A percentile compares a stretch with the other conserved stretches of the same genome.
Evolutionary conservation across 768 basidiomycete species (phyloP).

Genomic region (Lactarius vividus): DNA sequence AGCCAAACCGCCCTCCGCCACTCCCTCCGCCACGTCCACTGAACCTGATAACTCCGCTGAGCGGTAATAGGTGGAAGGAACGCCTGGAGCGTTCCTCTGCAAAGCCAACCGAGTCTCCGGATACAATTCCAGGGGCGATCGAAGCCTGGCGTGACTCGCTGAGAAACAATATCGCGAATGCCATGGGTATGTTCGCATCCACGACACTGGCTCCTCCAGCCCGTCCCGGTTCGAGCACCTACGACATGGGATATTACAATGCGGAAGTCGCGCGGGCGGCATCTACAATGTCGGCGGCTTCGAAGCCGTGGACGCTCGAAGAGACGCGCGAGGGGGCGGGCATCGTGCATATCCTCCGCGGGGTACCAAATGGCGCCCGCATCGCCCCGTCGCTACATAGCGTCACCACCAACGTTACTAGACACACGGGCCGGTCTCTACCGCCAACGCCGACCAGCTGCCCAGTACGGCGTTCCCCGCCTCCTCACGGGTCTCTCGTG

Average conservation of each 20-base stretch:
- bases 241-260: not conserved
- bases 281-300: conserved; percentile 19
- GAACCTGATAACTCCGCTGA: not conserved
- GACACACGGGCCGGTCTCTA: not conserved
- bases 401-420: not conserved
- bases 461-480: not conserved
- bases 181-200: conserved; percentile 19
- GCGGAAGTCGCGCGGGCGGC: not conserved
- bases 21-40: not conserved
- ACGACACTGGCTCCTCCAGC: not conserved
- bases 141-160: conserved; percentile 27
- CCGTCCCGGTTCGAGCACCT: not conserved
- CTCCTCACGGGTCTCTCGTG: not conserved
- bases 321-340: conserved; percentile 41
- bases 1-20: not conserved
- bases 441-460: not conserved
- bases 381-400: not conserved
- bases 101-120: not conserved
- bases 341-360: conserved; percentile 40
- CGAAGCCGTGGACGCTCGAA: conserved; percentile 41
- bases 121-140: not conserved
- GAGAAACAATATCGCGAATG: conserved; percentile 23
- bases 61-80: conserved; percentile 19
- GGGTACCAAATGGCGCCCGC: conserved; percentile 4
- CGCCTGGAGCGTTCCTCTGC: conserved; percentile 18